Evolutionary conservation across 306 rosid species (phyloP).

Genomic region (Quercus robur): DNA sequence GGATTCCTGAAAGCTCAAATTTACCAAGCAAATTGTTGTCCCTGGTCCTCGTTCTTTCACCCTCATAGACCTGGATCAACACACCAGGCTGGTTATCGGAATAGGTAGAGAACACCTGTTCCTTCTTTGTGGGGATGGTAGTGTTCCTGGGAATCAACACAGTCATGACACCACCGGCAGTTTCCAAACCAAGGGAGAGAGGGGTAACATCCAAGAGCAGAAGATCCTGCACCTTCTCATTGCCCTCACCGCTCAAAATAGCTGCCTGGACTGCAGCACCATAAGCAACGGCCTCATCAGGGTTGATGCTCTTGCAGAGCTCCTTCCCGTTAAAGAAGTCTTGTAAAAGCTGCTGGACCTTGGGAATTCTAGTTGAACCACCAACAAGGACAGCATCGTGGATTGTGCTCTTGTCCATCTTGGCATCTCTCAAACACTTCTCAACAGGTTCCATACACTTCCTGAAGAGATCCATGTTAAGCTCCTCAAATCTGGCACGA

Average conservation of each 20-base stretch:
- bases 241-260: constrained; percentile 67
- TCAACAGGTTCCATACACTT: constrained; percentile 72
- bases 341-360: constrained; percentile 61
- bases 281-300: constrained; percentile 72
- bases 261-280: constrained; percentile 78
- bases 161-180: constrained; percentile 78
- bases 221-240: constrained; percentile 79
- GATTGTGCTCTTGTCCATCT: constrained; percentile 60
- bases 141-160: constrained; percentile 73
- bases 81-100: constrained; percentile 83
- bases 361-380: constrained; percentile 73
- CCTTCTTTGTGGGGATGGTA: constrained; percentile 76
- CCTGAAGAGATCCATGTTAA: constrained; percentile 67
- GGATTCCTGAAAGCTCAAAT: constrained; percentile 72
- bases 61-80: constrained; percentile 73
- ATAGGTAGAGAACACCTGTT: constrained; percentile 74
- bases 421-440: constrained; percentile 69
- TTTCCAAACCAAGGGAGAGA: constrained; percentile 63
- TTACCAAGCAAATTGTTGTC: constrained; percentile 74
- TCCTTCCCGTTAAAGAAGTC: constrained; percentile 64
- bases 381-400: constrained; percentile 73
- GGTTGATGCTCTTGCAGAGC: constrained; percentile 76
- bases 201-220: constrained; percentile 71
- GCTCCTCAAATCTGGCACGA: constrained; percentile 68
- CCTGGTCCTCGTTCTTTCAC: constrained; percentile 65